These are phyloP conservation scores for Aspergillus saccharolyticus DNA, from an alignment of 495 filamentous ascomycete species.

Conservation along the genomic window DNA sequence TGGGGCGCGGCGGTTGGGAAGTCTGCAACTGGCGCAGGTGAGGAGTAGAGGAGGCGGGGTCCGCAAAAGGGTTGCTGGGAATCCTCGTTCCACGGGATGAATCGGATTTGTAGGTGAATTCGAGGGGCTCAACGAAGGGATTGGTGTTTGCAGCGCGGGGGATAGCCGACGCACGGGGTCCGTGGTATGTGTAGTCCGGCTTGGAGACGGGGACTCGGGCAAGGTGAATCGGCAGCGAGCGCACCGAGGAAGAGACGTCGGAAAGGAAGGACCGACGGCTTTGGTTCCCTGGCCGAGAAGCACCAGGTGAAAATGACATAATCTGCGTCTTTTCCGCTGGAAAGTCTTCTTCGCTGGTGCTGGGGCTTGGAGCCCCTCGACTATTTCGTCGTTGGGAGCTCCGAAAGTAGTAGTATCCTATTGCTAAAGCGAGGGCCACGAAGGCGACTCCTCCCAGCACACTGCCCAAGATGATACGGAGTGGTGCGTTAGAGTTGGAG, in stretches of 20 bases:
- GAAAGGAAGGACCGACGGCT: conserved; percentile 7
- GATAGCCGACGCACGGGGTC: not conserved
- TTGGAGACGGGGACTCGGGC: not conserved
- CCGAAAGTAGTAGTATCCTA: conserved; percentile 19
- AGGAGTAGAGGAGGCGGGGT: not conserved
- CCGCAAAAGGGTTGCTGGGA: conserved; percentile 2
- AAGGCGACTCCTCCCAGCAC: conserved; percentile 25
- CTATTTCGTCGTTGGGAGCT: conserved; percentile 23
- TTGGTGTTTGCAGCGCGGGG: not conserved
- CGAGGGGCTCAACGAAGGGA: conserved; percentile 17
- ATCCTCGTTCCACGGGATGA: not conserved
- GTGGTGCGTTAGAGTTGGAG: not conserved
- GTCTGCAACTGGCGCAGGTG: not conserved
- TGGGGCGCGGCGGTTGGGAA: not conserved
- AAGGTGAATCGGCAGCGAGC: conserved; percentile 9
- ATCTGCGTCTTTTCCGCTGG: conserved; percentile 8
- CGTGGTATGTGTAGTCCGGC: not conserved
- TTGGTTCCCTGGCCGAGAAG: conserved; percentile 11
- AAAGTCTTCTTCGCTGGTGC: conserved; percentile 18
- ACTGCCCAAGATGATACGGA: conserved; percentile 25
- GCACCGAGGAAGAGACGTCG: conserved; percentile 4
- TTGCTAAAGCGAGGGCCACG: conserved; percentile 19
- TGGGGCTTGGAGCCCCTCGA: conserved; percentile 7
- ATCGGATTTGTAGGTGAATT: not conserved
- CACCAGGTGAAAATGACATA: conserved; percentile 4